Conservation (phyloP, 2,329 filamentous ascomycete genomes). For the Arthrobotrys megalospora region DNA sequence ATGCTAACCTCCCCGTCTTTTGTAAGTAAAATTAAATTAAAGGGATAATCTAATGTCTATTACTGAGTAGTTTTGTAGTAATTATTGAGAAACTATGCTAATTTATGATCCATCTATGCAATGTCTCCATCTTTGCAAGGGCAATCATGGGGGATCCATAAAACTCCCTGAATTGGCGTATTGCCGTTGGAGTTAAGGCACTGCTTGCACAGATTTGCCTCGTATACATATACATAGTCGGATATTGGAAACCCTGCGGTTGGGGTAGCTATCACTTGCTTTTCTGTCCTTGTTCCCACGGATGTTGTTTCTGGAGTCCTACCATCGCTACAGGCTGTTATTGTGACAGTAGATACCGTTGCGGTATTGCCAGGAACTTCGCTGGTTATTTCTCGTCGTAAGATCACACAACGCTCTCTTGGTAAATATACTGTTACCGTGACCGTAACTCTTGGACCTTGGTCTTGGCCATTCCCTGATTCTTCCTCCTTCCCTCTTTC, state of each 20-base stretch:
- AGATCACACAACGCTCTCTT: background rate
- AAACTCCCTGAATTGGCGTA: background rate
- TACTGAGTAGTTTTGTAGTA: too few species aligned
- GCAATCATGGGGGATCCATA: slow-evolving; percentile 7
- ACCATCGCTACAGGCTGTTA: background rate
- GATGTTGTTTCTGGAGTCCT: background rate
- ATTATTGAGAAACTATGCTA: too few species aligned
- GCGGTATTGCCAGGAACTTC: background rate
- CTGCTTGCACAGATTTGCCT: background rate
- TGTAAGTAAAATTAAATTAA: too few species aligned
- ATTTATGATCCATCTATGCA: too few species aligned
- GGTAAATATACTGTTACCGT: background rate
- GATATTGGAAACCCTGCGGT: too few species aligned
- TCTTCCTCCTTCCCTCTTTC: too few species aligned
- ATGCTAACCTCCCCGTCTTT: too few species aligned
- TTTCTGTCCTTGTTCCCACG: background rate
- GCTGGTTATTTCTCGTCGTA: background rate
- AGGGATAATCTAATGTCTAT: too few species aligned
- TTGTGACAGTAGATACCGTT: background rate
- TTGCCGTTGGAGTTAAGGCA: background rate
- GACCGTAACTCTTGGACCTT: background rate
- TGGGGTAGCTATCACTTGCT: background rate
- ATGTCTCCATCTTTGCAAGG: background rate
- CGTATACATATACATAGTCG: background rate
- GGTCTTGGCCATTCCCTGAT: background rate